Conservation (phyloP, 2,329 filamentous ascomycete species). For the Fusarium subtropicale region DNA sequence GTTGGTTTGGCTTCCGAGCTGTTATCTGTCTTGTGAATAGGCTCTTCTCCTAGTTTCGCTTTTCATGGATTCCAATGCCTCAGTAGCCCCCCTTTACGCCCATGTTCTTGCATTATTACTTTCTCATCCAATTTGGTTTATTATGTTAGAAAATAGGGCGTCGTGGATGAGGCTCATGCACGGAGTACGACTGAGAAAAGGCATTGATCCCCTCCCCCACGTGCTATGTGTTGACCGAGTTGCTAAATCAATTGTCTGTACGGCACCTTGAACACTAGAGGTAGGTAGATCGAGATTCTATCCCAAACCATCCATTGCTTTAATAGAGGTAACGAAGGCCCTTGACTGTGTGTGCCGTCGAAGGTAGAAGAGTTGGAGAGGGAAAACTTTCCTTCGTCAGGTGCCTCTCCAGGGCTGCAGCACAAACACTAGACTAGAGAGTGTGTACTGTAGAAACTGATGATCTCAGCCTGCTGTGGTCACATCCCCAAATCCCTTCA, state of each 20-base stretch:
- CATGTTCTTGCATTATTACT: neutral
- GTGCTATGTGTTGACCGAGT: slow-evolving; percentile 15
- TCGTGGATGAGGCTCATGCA: neutral
- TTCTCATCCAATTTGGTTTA: slow-evolving; percentile 5
- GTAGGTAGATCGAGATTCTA: slow-evolving; percentile 27
- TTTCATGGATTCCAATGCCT: slow-evolving; percentile 10
- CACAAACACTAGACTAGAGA: slow-evolving; percentile 27
- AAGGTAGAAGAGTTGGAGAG: neutral
- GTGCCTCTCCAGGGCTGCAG: slow-evolving; percentile 32
- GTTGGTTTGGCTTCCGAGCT: slow-evolving; percentile 20
- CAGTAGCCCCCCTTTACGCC: neutral
- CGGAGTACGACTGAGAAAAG: neutral
- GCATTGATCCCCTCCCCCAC: slow-evolving; percentile 23
- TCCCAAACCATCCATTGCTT: slow-evolving; percentile 14
- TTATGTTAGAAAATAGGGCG: slow-evolving; percentile 12
- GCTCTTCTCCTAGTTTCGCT: slow-evolving; percentile 8
- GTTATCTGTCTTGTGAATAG: slow-evolving; percentile 16
- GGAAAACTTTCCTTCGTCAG: slow-evolving; percentile 34
- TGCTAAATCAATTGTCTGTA: slow-evolving; percentile 11
- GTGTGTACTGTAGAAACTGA: slow-evolving; percentile 31
- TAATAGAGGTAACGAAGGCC: neutral
- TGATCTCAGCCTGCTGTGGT: slow-evolving; percentile 40
- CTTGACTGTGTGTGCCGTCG: neutral
- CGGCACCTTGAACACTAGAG: neutral
- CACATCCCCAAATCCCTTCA: slow-evolving; percentile 24